Evolutionary conservation across 2,329 filamentous ascomycete species (phyloP).

Genomic region (Annulohypoxylon truncatum): DNA sequence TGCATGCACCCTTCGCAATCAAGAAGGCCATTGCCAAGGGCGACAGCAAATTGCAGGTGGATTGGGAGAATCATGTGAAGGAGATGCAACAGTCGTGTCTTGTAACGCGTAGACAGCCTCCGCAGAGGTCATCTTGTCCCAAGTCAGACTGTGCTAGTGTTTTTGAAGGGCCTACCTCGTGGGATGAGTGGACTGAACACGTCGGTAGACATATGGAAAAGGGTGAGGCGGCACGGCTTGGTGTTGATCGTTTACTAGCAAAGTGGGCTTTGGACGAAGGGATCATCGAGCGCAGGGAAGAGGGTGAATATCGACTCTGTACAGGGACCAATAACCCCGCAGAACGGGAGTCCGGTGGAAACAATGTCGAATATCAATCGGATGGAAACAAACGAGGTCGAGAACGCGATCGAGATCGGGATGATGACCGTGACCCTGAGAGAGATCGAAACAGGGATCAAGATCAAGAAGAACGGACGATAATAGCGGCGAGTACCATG

Average conservation of each 20-base stretch:
- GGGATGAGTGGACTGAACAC: slow-evolving; percentile 94
- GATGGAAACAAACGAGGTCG: slow-evolving; percentile 48
- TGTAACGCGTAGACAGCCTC: slow-evolving; percentile 74
- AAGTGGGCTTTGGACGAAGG: slow-evolving; percentile 72
- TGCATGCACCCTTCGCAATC: slow-evolving; percentile 82
- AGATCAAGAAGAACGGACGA: slow-evolving; percentile 49
- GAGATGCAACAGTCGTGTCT: slow-evolving; percentile 81
- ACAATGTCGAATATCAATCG: slow-evolving; percentile 46
- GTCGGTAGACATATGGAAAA: slow-evolving; percentile 90
- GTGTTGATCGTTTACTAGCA: slow-evolving; percentile 67
- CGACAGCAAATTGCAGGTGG: slow-evolving; percentile 68
- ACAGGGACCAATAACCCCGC: slow-evolving; percentile 53
- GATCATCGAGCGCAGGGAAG: slow-evolving; percentile 69
- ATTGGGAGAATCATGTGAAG: slow-evolving; percentile 75
- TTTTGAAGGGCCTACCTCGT: slow-evolving; percentile 79
- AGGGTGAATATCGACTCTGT: slow-evolving; percentile 68
- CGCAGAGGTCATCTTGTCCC: slow-evolving; percentile 76
- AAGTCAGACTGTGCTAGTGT: slow-evolving; percentile 75
- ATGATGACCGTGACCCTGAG: slow-evolving; percentile 7
- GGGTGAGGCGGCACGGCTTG: slow-evolving; percentile 67
- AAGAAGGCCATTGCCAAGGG: slow-evolving; percentile 67
- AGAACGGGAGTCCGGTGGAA: slow-evolving; percentile 45
- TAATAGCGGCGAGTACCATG: slow-evolving; percentile 51
- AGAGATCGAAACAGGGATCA: slow-evolving; percentile 24
- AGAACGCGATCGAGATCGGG: slow-evolving; percentile 37